These are phyloP conservation scores for Adansonia rubrostipa DNA, from an alignment of 441 rosid genomes.

Conservation along the genomic window DNA sequence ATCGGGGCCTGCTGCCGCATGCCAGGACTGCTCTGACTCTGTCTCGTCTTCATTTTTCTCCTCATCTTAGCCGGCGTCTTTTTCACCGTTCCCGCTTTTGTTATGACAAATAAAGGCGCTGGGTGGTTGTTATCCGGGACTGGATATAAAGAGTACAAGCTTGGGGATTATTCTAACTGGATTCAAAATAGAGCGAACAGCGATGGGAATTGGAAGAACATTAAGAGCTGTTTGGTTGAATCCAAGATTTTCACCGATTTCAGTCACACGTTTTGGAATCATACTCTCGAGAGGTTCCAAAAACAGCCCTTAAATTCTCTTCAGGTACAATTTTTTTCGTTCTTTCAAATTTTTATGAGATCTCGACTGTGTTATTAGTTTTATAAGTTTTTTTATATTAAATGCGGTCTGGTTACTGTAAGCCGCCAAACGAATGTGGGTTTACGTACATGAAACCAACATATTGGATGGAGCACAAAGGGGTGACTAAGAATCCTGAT, in stretches of 20 bases:
- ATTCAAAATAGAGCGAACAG: conserved; percentile 64
- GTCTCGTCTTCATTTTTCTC: conserved; percentile 39
- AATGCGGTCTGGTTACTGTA: conserved; percentile 49
- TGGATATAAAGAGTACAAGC: conserved; percentile 75
- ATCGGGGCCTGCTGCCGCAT: conserved; percentile 72
- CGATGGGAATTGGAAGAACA: conserved; percentile 67
- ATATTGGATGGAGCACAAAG: conserved; percentile 44
- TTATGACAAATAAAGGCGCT: conserved; percentile 76
- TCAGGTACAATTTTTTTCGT: conserved; percentile 51
- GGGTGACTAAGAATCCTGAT: too few species aligned
- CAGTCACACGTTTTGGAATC: conserved; percentile 28
- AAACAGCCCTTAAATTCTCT: conserved; percentile 46
- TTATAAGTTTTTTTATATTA: background rate
- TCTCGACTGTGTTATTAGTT: background rate
- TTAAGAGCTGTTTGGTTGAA: conserved; percentile 74
- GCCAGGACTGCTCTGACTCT: conserved; percentile 66
- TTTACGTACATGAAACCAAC: conserved; percentile 55
- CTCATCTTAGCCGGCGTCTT: conserved; percentile 54
- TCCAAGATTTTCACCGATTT: conserved; percentile 57
- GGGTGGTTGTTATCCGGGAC: conserved; percentile 48
- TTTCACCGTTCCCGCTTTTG: conserved; percentile 71
- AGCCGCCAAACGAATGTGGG: conserved; percentile 70
- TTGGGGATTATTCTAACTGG: conserved; percentile 77
- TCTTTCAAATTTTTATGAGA: background rate
- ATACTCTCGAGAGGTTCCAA: conserved; percentile 37